Evolutionary conservation across 2,329 filamentous ascomycete species (phyloP), one percentile per base, ranked within the genome.

Genomic region (Cercospora janseana): DNA sequence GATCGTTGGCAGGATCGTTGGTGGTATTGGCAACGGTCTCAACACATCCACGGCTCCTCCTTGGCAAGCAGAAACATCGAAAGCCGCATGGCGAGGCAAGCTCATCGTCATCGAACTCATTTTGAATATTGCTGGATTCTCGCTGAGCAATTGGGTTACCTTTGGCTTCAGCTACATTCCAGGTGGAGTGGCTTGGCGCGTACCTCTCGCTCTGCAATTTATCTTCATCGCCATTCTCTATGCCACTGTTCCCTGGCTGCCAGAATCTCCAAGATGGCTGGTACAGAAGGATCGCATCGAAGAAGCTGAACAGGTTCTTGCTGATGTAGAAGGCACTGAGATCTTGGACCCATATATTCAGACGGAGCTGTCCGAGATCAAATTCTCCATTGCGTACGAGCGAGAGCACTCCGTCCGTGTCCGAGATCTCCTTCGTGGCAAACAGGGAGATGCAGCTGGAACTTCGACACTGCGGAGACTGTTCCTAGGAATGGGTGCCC

Each of bases 401-500:
- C 66, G 68, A 0, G 71, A 78, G 16, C 73, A 80, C 52, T 66
- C 73, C 3, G 69, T 79, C 1, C 66, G 70, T 1, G 80, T 78
- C 72, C 63, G 68, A 3, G 73, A 80, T 43, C 66, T 81, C 0
- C 59, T 80, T 1, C 69, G 72, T 4, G 74, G 75, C 16, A 72
- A 71, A 31, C 73, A 72, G n/a, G 67, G 65, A 15, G 64, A 66
- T 13, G 64, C 72, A 46, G 70, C 67, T 7, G 74, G 74, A 9
- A 79, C 76, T 1, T 71, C 72, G 32, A 79, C 74, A 0, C 66
- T 80, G 6, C 70, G 78, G 5, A 70, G 78, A 9, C 45, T 80
- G 1, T 45, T 80, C 2, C 71, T 81, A 0, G 78, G 78, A 3
- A 75, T 74, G 59, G 79, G 79, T 0, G 77, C 78, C 0, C 77